Evolutionary conservation across 2,329 filamentous ascomycete genomes (phyloP), one percentile per base, ranked within the genome.

Genomic region (Pezicula rhizophila): DNA sequence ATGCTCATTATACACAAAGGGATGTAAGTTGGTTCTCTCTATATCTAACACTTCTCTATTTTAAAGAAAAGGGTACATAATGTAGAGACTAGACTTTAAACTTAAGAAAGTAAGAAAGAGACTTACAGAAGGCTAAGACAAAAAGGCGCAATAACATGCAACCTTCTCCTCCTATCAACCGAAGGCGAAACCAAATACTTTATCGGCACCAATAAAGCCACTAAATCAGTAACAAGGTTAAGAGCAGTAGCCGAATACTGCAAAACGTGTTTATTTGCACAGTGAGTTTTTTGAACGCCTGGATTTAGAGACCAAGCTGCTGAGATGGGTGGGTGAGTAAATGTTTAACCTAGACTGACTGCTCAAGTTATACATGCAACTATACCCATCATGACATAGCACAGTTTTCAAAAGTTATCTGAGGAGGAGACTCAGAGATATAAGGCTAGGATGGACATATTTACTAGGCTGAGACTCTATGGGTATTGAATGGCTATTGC

Each of bases 151-250:
- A 8, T 38, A 14, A 38, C 8, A 38, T 15, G 7, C 10, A 10
- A 38, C n/a, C 35, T 20, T n/a, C 11, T 31, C 11, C 11, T 2
- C 5, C 28, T 10, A 11, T 10, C 8, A 11, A 31, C 26, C 7
- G 26, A 31, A 31, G 8, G 26, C 39, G 20, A 14, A 20, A 34
- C 39, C 3, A 47, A 18, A 47, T 47, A 47, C n/a, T 47, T 47
- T 5, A 47, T 41, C n/a, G 45, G 45, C 12, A 47, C 10, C n/a
- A 31, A 28, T 23, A 47, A 47, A 7, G 26, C 31, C 10, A 39
- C 23, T 2, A 47, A 6, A 17, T 47, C 45, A 10, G 45, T 47
- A 15, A 40, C 18, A 8, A 47, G 35, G 34, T 47, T 47, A 11
- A 41, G 23, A 6, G 11, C 15, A 33, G 20, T 47, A 6, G 6